Conservation (phyloP, 495 filamentous ascomycete species). For the Baudoinia panamericana region DNA sequence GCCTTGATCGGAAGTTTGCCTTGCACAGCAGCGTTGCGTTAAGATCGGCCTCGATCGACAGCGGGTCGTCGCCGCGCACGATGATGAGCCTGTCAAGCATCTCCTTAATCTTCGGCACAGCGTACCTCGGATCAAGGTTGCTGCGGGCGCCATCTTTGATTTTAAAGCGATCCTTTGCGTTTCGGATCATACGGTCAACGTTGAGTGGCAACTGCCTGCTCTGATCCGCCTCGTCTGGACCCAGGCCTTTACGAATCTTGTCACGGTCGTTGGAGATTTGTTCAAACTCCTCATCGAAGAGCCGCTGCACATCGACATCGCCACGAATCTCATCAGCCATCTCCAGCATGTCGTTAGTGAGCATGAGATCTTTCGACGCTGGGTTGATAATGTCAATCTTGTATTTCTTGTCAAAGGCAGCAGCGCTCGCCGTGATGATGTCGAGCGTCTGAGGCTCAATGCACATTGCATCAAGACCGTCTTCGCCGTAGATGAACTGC, state of each 20-base stretch:
- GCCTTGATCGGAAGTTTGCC: constrained; percentile 71
- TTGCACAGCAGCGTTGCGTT: constrained; percentile 86
- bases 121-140: constrained; percentile 79
- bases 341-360: constrained; percentile 64
- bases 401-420: constrained; percentile 62
- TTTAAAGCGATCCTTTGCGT: constrained; percentile 75
- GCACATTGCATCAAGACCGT: constrained; percentile 77
- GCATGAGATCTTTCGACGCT: constrained; percentile 30
- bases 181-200: constrained; percentile 76
- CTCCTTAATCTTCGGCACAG: constrained; percentile 65
- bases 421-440: constrained; percentile 60
- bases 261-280: constrained; percentile 58
- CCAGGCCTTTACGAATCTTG: constrained; percentile 53
- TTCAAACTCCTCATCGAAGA: constrained; percentile 83
- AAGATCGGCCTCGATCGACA: constrained; percentile 75
- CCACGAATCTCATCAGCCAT: constrained; percentile 76
- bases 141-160: constrained; percentile 73
- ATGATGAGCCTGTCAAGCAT: constrained; percentile 65
- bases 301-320: constrained; percentile 68
- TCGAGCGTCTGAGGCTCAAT: constrained; percentile 90
- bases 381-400: constrained; percentile 91
- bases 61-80: constrained; percentile 67
- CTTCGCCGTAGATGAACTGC: constrained; percentile 95
- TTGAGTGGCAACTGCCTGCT: constrained; percentile 87
- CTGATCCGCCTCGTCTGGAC: constrained; percentile 53